Evolutionary conservation across 2,329 filamentous ascomycete genomes (phyloP).

Genomic region (Cadophora luteo-olivacea): DNA sequence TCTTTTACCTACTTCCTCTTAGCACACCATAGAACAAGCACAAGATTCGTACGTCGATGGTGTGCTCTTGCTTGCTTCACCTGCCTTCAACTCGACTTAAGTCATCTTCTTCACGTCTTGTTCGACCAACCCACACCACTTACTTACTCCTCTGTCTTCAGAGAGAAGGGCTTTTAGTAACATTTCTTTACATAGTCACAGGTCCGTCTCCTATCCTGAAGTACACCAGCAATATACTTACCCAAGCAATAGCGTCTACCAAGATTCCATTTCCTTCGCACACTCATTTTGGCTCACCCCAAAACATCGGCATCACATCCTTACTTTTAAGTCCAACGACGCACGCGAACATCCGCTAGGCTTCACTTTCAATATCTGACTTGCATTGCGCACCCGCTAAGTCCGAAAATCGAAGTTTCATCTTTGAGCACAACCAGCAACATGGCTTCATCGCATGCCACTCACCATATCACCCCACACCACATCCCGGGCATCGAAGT

Average conservation of each 20-base stretch:
- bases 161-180: not conserved
- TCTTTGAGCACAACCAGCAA: not conserved
- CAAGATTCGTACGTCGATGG: not conserved
- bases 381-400: not conserved
- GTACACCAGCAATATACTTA: not conserved
- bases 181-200: not conserved
- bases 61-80: not conserved
- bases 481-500: constrained; percentile 8
- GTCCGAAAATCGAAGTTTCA: not conserved
- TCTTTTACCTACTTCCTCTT: not conserved
- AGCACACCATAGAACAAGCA: not conserved
- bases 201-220: not conserved
- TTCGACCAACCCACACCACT: not conserved
- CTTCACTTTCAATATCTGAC: not conserved
- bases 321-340: no score
- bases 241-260: not conserved
- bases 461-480: not conserved
- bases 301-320: not conserved
- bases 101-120: not conserved
- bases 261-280: not conserved
- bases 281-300: not conserved
- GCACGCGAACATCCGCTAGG: not conserved
- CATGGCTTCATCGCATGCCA: not conserved
- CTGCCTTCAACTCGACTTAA: not conserved
- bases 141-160: not conserved